These are phyloP conservation scores for Coemansia guatemalensis DNA, from an alignment of 192 early-diverging fungal species.

Conservation along the genomic window DNA sequence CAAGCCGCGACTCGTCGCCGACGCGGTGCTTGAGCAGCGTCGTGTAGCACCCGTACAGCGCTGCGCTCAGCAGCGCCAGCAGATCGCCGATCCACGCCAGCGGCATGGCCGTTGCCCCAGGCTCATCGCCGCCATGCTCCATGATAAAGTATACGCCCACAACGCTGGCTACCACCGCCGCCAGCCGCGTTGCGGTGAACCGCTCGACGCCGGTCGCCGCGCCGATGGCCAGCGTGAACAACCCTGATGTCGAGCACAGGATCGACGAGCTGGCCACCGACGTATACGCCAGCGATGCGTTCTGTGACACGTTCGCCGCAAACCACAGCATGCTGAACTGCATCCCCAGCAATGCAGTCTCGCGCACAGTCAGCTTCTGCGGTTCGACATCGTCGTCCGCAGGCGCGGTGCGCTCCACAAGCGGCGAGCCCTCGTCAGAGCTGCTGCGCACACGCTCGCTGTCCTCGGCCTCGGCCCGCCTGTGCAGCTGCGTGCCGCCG, in stretches of 20 bases:
- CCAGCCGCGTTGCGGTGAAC: conserved; percentile 56
- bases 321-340: conserved; percentile 80
- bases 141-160: conserved; percentile 65
- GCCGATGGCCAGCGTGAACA: conserved; percentile 74
- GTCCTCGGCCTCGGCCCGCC: neutral
- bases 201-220: conserved; percentile 60
- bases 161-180: conserved; percentile 63
- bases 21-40: conserved; percentile 67
- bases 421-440: conserved; percentile 3
- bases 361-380: conserved; percentile 29
- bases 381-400: neutral
- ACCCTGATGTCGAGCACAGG: conserved; percentile 68
- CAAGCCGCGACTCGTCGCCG: conserved; percentile 59
- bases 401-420: neutral
- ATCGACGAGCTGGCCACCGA: conserved; percentile 75
- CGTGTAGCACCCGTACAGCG: conserved; percentile 78
- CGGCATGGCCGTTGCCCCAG: conserved; percentile 14
- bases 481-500: neutral
- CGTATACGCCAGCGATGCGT: conserved; percentile 72
- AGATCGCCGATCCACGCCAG: conserved; percentile 63
- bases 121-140: conserved; percentile 19
- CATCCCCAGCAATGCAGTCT: conserved; percentile 63
- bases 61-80: conserved; percentile 67
- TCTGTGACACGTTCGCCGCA: conserved; percentile 72
- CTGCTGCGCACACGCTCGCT: neutral